Evolutionary conservation across 495 filamentous ascomycete species (phyloP).

Genomic region (Daldinia caldariorum): DNA sequence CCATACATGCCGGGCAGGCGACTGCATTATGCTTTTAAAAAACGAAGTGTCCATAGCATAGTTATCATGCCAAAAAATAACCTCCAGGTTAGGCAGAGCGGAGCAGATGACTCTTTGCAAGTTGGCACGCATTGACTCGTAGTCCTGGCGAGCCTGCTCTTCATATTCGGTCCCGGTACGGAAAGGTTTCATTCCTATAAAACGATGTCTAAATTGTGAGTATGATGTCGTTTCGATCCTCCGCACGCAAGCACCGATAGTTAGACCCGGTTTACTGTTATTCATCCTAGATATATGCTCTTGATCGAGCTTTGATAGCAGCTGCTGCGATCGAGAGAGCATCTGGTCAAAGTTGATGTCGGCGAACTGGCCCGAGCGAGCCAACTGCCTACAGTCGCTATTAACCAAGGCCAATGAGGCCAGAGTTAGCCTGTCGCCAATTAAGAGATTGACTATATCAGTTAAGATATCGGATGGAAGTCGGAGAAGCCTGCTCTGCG

Average conservation of each 20-base stretch:
- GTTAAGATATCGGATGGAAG: conserved; percentile 9
- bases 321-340: background rate
- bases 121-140: background rate
- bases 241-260: background rate
- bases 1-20: background rate
- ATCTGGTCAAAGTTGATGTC: conserved; percentile 4
- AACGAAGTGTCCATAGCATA: background rate
- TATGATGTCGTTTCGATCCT: background rate
- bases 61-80: background rate
- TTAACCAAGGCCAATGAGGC: conserved; percentile 14
- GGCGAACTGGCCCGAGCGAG: conserved; percentile 22
- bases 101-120: background rate
- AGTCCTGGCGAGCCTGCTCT: background rate
- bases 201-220: background rate
- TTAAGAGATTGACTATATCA: conserved; percentile 16
- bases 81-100: conserved; percentile 1
- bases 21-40: background rate
- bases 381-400: conserved; percentile 14
- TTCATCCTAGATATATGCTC: background rate
- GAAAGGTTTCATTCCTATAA: background rate
- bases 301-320: background rate
- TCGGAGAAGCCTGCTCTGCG: conserved; percentile 6
- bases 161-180: background rate
- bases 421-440: conserved; percentile 1
- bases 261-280: background rate